These are phyloP conservation scores for Sordariomycetes sp. DNA, from an alignment of 2,329 filamentous ascomycete species.

Conservation along the genomic window DNA sequence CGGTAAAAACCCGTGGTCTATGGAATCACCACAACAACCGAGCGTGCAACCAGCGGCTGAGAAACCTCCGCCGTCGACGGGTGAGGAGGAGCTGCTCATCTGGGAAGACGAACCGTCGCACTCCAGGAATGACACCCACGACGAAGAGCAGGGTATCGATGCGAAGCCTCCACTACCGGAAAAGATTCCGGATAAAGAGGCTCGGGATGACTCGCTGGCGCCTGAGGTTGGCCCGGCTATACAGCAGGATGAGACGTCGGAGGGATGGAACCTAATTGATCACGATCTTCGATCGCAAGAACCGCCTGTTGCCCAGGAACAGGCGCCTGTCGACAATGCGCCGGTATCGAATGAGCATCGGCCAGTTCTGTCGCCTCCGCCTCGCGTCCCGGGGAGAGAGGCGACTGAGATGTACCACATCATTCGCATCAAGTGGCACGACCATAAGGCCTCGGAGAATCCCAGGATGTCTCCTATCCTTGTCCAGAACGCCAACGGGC, in stretches of 20 bases:
- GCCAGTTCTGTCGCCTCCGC: constrained; percentile 21
- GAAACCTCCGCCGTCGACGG: neutral
- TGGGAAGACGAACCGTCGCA: neutral
- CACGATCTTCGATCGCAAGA: neutral
- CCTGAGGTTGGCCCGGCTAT: neutral
- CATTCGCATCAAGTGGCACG: constrained; percentile 79
- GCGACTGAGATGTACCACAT: constrained; percentile 77
- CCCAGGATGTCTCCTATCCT: constrained; percentile 73
- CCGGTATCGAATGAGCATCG: neutral
- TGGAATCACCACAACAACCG: neutral
- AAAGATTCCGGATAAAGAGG: neutral
- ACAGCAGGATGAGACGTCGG: neutral
- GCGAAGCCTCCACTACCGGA: neutral
- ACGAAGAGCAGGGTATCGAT: neutral
- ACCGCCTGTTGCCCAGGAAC: neutral
- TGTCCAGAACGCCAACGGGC: constrained; percentile 87
- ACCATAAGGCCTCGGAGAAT: constrained; percentile 43
- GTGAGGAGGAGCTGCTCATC: constrained; percentile 1
- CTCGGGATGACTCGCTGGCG: neutral
- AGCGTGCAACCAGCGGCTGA: neutral
- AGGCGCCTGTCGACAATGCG: neutral
- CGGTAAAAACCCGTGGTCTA: constrained; percentile 14
- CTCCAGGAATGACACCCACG: neutral
- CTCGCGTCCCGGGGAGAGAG: constrained; percentile 15
- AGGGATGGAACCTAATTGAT: constrained; percentile 3